Base-by-base conservation (phyloP, 345 rosid species). In the Gossypium mustelinum region DNA sequence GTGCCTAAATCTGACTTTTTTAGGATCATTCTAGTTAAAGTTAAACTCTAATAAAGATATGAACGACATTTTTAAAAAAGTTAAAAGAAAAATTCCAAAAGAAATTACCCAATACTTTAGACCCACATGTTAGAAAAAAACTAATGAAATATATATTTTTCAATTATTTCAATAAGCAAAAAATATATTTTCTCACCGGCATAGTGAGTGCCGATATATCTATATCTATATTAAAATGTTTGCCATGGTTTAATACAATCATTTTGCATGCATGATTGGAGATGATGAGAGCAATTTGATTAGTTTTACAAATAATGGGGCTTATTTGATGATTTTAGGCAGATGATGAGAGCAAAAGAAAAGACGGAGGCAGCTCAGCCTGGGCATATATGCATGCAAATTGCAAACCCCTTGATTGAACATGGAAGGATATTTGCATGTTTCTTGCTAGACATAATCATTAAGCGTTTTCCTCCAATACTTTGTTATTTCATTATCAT, bases 371-470 rank as follows among this genome's bases (percentile, higher is more conserved):
- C 44, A 51, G 14, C 18, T 27, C 39, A 6, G 18, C 18, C 2
- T 18, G 67, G 56, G 66, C 57, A 73, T 3, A 34, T 34, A 54
- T 54, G 22, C 58, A n/a, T 54, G 58, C n/a, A 51, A 51, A 16
- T 13, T 9, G 75, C 48, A 72, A 51, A 1, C 11, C 24, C 73
- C 24, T 47, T 0, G 39, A 34, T 4, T 0, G 39, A 34, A 34
- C 39, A 54, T 24, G 57, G 68, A 73, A 73, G 68, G 68, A 73
- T 60, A 57, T 47, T 20, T 73, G 68, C 76, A 73, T 60, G 56
- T 47, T 73, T 7, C 20, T 73, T 29, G 58, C 11, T 17, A 10
- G 55, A 73, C 68, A 73, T 60, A 47, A 73, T 73, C 24, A 60
- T 73, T 25, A n/a, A 43, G 17, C 55, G 45, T 54, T 73, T 60